Conservation (phyloP, 768 basidiomycete species). For the Calocybe cyanea region DNA sequence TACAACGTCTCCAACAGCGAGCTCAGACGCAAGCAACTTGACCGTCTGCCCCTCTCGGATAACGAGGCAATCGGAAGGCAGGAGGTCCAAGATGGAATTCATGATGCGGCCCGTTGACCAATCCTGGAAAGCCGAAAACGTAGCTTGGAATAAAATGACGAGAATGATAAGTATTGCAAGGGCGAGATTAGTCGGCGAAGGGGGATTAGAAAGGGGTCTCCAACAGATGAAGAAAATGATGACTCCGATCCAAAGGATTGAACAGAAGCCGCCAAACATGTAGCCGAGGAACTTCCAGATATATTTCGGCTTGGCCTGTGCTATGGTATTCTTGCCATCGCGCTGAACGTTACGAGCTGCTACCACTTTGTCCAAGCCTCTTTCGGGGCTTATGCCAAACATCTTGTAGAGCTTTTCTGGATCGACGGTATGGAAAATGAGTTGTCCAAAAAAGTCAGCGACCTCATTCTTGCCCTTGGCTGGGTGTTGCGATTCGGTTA, state of each 20-base stretch:
- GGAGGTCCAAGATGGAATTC: constrained; percentile 17
- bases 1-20: constrained; percentile 16
- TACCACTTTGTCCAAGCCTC: constrained; percentile 12
- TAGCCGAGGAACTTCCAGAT: constrained; percentile 15
- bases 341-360: constrained; percentile 14
- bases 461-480: constrained; percentile 9
- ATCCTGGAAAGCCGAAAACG: constrained; percentile 14
- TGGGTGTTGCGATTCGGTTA: constrained; percentile 12
- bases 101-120: constrained; percentile 18
- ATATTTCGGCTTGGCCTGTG: constrained; percentile 13
- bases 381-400: constrained; percentile 12
- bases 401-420: constrained; percentile 11
- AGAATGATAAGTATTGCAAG: constrained; percentile 15
- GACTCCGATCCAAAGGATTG: constrained; percentile 17
- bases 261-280: constrained; percentile 19
- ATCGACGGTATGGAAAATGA: constrained; percentile 11
- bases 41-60: constrained; percentile 13
- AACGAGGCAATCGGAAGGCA: constrained; percentile 16
- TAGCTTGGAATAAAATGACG: constrained; percentile 13
- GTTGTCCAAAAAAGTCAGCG: constrained; percentile 15
- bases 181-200: constrained; percentile 17
- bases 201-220: constrained; percentile 8
- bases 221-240: constrained; percentile 17
- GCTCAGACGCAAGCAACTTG: constrained; percentile 13
- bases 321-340: constrained; percentile 16